A percentile compares a stretch with the other conserved stretches of the same genome.
These are phyloP conservation scores for Leccinum variicolor DNA, from an alignment of 768 basidiomycete species.

Conservation along the genomic window DNA sequence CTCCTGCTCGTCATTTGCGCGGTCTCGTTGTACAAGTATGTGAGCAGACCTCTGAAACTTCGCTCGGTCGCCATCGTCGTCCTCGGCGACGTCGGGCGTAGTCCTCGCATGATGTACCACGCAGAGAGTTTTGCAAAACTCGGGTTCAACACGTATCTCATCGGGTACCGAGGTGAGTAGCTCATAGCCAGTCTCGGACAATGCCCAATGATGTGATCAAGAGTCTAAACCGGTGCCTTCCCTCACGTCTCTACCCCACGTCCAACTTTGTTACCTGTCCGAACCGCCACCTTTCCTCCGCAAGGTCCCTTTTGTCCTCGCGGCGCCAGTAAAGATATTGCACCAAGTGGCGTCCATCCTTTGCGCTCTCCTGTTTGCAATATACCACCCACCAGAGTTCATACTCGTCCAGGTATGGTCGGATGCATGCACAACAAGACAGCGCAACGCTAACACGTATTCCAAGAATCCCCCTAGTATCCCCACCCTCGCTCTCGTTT, in stretches of 20 bases:
- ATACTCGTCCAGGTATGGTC: constrained; percentile 82
- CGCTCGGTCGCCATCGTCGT: constrained; percentile 88
- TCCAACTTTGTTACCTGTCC: constrained; percentile 65
- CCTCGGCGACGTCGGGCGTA: constrained; percentile 92
- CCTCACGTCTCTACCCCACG: constrained; percentile 60
- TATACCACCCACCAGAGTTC: constrained; percentile 71
- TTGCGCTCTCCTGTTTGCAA: constrained; percentile 52
- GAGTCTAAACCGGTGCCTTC: constrained; percentile 77
- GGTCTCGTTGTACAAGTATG: constrained; percentile 15
- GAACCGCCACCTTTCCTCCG: constrained; percentile 56
- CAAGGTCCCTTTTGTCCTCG: constrained; percentile 60
- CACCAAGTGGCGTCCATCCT: constrained; percentile 68
- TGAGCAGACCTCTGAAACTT: constrained; percentile 29
- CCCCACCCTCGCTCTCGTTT: constrained; percentile 85
- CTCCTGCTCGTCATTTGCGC: constrained; percentile 14
- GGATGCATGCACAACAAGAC: background rate
- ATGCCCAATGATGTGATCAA: constrained; percentile 23
- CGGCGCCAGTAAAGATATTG: constrained; percentile 78
- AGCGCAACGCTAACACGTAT: background rate
- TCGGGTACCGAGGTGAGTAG: constrained; percentile 79
- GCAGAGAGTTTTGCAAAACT: constrained; percentile 86
- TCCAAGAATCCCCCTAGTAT: constrained; percentile 93
- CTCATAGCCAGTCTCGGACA: background rate
- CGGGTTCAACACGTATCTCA: constrained; percentile 71
- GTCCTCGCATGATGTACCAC: constrained; percentile 99